Evolutionary conservation across 331 rosid species (phyloP).

Genomic region (Pyrus hybrid): DNA sequence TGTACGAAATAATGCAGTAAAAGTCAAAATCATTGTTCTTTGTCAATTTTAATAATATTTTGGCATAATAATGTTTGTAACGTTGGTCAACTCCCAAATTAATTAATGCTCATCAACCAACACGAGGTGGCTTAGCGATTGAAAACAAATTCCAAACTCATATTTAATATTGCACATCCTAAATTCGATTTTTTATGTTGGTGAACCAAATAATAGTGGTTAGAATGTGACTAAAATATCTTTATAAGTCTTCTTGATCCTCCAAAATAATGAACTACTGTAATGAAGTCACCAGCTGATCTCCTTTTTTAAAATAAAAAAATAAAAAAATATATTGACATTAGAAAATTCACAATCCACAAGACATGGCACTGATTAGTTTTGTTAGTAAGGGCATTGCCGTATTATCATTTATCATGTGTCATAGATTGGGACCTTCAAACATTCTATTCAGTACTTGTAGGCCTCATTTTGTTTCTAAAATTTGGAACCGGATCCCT

Average conservation of each 20-base stretch:
- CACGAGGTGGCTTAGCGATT: no score
- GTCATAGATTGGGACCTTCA: background rate
- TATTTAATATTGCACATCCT: fast-evolving
- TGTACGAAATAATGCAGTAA: no score
- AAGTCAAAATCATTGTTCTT: no score
- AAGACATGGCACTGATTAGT: background rate
- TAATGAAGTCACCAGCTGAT: no score
- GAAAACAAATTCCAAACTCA: no score
- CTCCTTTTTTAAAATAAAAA: no score
- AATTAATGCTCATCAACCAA: background rate
- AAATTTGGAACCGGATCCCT: no score
- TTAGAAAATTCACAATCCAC: background rate
- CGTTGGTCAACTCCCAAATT: background rate
- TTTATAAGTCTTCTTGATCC: no score
- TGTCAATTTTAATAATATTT: background rate
- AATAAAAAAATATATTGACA: no score
- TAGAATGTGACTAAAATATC: fast-evolving
- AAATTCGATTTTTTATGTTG: fast-evolving
- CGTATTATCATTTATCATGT: background rate
- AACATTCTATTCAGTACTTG: background rate
- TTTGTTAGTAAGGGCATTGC: background rate
- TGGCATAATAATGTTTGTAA: background rate
- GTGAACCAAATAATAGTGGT: fast-evolving
- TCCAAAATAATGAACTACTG: no score
- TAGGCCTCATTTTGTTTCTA: background rate